Evolutionary conservation across 2,329 filamentous ascomycete species (phyloP).

Genomic region (Fusarium chlamydosporum): DNA sequence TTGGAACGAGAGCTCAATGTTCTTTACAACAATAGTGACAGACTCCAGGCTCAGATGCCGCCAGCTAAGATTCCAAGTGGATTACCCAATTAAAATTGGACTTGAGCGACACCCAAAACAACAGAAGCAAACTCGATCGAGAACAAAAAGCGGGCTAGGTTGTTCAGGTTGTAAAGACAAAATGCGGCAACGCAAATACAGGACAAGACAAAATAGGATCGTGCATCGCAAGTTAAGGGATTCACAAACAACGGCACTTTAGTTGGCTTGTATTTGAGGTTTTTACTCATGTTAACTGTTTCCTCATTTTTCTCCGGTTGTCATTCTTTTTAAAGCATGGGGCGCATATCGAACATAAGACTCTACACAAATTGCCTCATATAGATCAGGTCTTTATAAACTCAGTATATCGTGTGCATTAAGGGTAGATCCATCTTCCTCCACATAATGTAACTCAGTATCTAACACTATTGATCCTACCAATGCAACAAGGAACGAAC

Average conservation of each 20-base stretch:
- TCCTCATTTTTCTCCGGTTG: background rate
- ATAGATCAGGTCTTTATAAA: background rate
- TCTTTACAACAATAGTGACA: background rate
- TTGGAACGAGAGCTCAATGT: background rate
- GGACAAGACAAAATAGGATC: background rate
- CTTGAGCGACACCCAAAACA: background rate
- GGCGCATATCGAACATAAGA: background rate
- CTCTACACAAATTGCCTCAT: slow-evolving; percentile 8
- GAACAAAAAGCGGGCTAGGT: background rate
- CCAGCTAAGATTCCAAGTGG: background rate
- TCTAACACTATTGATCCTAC: background rate
- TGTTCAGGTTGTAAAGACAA: background rate
- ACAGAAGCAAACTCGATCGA: too few species aligned
- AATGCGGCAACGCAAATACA: slow-evolving; percentile 1
- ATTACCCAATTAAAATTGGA: background rate
- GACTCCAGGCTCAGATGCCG: slow-evolving; percentile 2
- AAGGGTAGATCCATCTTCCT: background rate
- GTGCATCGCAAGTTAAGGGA: slow-evolving; percentile 20
- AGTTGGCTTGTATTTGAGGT: background rate
- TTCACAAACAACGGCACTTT: background rate
- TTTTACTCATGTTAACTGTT: too few species aligned
- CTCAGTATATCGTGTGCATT: background rate
- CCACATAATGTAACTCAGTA: background rate
- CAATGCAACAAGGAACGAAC: background rate
- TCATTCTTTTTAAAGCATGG: slow-evolving; percentile 6